Evolutionary conservation across 2,329 filamentous ascomycete genomes (phyloP).

Genomic region (Endoconidiophora laricicola): DNA sequence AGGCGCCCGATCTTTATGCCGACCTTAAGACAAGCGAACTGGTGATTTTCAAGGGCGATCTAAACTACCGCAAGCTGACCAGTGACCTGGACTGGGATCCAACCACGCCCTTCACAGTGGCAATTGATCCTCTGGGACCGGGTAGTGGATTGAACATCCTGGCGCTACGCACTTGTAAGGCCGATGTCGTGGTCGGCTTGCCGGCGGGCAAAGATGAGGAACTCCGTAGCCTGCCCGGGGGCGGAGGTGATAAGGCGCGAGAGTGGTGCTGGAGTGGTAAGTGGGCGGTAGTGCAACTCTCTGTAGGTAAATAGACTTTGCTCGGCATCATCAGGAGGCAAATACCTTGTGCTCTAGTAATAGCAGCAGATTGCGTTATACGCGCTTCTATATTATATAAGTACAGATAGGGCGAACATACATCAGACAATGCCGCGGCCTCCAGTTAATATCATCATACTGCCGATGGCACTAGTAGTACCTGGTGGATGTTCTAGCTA

Average conservation of each 20-base stretch:
- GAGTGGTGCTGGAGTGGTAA: conserved; percentile 95
- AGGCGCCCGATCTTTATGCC: conserved; percentile 49
- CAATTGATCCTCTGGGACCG: conserved; percentile 71
- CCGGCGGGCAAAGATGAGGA: conserved; percentile 67
- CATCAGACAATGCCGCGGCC: background rate
- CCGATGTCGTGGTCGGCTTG: conserved; percentile 87
- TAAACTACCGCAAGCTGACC: conserved; percentile 90
- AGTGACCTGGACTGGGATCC: conserved; percentile 76
- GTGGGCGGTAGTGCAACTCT: conserved; percentile 88
- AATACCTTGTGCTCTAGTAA: background rate
- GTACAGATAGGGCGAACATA: background rate
- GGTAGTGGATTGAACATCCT: conserved; percentile 71
- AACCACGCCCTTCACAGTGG: conserved; percentile 68
- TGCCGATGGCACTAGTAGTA: background rate
- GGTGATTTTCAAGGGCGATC: conserved; percentile 90
- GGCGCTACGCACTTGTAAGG: conserved; percentile 86
- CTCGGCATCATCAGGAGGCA: background rate
- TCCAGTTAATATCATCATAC: background rate
- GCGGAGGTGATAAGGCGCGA: conserved; percentile 55
- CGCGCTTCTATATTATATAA: no score
- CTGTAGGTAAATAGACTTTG: conserved; percentile 13
- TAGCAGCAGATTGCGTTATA: background rate
- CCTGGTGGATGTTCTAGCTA: no score
- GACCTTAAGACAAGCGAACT: conserved; percentile 73
- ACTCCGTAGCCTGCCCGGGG: conserved; percentile 48